phyloP scores from a whole-genome alignment of 1,139 yeast genomes.

The Geotrichum bryndzae region DNA sequence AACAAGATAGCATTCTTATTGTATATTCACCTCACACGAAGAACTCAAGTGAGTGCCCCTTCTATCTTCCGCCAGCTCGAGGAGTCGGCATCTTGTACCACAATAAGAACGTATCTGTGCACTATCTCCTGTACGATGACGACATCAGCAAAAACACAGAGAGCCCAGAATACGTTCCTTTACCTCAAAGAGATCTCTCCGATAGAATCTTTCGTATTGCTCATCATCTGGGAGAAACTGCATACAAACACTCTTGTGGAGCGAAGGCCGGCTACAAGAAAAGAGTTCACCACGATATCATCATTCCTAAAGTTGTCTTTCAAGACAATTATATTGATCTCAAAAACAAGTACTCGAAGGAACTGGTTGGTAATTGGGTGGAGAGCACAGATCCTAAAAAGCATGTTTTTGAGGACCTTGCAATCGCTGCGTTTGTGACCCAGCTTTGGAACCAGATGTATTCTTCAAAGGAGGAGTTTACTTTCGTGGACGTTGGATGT shows the following conservation, averaged over 20 bases:
- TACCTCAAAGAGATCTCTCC: slow-evolving; percentile 25
- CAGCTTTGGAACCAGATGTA: slow-evolving; percentile 73
- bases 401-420: slow-evolving; percentile 94
- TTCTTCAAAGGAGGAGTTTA: slow-evolving; percentile 44
- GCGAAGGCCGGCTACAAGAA: slow-evolving; percentile 79
- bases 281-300: slow-evolving; percentile 80
- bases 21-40: slow-evolving; percentile 72
- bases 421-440: slow-evolving; percentile 91
- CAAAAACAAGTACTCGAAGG: slow-evolving; percentile 75
- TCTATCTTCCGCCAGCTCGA: slow-evolving; percentile 75
- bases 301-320: slow-evolving; percentile 74
- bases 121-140: slow-evolving; percentile 60
- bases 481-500: slow-evolving; percentile 88
- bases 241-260: slow-evolving; percentile 77
- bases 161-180: slow-evolving; percentile 1
- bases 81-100: slow-evolving; percentile 72
- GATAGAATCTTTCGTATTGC: slow-evolving; percentile 79
- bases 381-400: slow-evolving; percentile 93
- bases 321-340: slow-evolving; percentile 76
- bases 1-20: slow-evolving; percentile 47
- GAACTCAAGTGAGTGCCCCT: slow-evolving; percentile 63
- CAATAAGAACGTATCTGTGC: slow-evolving; percentile 57
- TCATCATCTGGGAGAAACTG: slow-evolving; percentile 67
- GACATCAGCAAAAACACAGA: slow-evolving; percentile 23
- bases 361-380: slow-evolving; percentile 76